Evolutionary conservation across 2,329 filamentous ascomycete species (phyloP), one percentile per base, ranked within the genome.

Genomic region (Fusarium bactridioides): DNA sequence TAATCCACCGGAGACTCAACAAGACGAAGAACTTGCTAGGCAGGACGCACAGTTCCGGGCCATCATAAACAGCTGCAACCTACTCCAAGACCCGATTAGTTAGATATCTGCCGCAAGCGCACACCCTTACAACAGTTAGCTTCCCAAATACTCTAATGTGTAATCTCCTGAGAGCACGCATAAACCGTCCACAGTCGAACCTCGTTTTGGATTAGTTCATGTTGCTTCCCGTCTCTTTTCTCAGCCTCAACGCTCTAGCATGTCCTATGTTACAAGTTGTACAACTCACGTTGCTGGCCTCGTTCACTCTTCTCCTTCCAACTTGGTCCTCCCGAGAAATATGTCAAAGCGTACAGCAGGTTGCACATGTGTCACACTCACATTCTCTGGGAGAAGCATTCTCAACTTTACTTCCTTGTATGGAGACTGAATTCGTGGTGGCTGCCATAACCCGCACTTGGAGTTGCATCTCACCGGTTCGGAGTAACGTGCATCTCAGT

Each of bases 41-140:
- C 84, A 86, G 67, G 84, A 85, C 61, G 80, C 83, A 44, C 82
- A 84, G 67, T 78, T 86, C 18, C 82, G 83, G 78, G 79, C 83
- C 50, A 82, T 86, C 68, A 80, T 86, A 54, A 81, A 83, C 58
- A 84, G 83, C 67, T 83, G 85, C 69, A 80, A 80, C 19, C 79
- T 73, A 3, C 64, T 79, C 18, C 73, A 75, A 50, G 67, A 79
- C 12, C 47, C 62, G 15, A 43, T 64, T 48, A 70, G 64, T 51
- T 63, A 69, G 44, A 65, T 23, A 44, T 53, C 40, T 47, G 31
- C 66, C 40, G 19, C 50, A 57, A 70, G 53, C 44, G 55, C 70
- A 60, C 44, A 56, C 65, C 57, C 50, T 64, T 51, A 51, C 61
- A 65, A 57, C 23, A 51, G 19, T 18, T 45, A 38, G 44, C 44